Evolutionary conservation across 2,329 filamentous ascomycete species (phyloP).

Genomic region (Epichloe festucae): DNA sequence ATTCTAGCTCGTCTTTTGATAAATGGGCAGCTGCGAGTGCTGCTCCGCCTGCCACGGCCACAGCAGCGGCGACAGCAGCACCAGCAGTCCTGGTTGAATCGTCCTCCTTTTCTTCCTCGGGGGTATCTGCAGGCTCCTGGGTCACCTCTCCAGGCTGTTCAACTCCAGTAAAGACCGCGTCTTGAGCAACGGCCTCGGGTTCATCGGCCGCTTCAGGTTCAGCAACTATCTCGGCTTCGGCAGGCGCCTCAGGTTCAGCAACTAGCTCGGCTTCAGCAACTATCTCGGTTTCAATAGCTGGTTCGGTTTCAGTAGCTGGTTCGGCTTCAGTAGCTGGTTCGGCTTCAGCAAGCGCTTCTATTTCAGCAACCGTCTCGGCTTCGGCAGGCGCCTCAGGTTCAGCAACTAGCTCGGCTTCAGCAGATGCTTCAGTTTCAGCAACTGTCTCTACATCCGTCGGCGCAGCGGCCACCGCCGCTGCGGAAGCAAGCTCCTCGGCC

Average conservation of each 20-base stretch:
- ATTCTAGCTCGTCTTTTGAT: neutral
- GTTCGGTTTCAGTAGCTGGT: neutral
- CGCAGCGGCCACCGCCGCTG: neutral
- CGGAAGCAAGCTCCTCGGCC: neutral
- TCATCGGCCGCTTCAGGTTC: neutral
- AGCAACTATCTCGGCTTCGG: neutral
- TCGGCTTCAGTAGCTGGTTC: neutral
- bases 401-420: neutral
- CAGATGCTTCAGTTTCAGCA: neutral
- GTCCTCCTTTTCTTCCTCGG: neutral
- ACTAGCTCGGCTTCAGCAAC: neutral
- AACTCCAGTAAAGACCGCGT: neutral
- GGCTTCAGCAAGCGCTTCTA: neutral
- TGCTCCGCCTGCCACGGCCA: constrained; percentile 3
- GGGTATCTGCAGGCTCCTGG: neutral
- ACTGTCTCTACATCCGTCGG: neutral
- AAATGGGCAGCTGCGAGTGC: constrained; percentile 2
- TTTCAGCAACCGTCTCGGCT: neutral
- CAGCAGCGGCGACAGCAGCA: neutral
- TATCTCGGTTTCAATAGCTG: neutral
- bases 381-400: neutral
- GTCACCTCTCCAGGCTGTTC: neutral
- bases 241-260: neutral
- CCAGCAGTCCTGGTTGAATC: neutral
- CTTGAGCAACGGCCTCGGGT: neutral